phyloP scores from a whole-genome alignment of 345 rosid species.

The Clausena lansium region DNA sequence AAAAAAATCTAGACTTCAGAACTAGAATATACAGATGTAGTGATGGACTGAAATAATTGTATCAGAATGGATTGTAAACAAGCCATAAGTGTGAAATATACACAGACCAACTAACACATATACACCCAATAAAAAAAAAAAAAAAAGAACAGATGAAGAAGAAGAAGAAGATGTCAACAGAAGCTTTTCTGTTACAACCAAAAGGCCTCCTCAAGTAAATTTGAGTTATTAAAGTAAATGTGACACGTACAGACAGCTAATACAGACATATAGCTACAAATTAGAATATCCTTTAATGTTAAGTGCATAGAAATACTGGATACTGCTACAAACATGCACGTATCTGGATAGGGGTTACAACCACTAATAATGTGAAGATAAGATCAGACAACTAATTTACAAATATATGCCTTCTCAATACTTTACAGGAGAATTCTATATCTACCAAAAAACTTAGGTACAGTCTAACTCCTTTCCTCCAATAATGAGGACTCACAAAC shows the following conservation, averaged over 20 bases:
- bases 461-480: slow-evolving; percentile 90
- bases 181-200: neutral
- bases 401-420: slow-evolving; percentile 66
- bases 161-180: neutral
- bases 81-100: neutral
- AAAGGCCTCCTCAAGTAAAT: too few species aligned
- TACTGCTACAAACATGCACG: neutral
- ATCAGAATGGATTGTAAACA: neutral
- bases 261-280: too few species aligned
- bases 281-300: too few species aligned
- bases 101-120: too few species aligned
- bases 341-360: neutral
- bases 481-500: slow-evolving; percentile 78
- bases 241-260: neutral
- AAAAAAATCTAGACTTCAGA: neutral
- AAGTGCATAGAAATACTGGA: neutral
- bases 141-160: too few species aligned
- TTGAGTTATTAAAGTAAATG: too few species aligned
- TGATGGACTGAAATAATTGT: neutral
- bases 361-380: neutral
- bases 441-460: too few species aligned
- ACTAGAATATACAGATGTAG: neutral
- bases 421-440: too few species aligned
- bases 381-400: neutral
- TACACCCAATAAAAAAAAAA: too few species aligned